phyloP scores from a whole-genome alignment of 768 basidiomycete species.

The Suillus sp. region DNA sequence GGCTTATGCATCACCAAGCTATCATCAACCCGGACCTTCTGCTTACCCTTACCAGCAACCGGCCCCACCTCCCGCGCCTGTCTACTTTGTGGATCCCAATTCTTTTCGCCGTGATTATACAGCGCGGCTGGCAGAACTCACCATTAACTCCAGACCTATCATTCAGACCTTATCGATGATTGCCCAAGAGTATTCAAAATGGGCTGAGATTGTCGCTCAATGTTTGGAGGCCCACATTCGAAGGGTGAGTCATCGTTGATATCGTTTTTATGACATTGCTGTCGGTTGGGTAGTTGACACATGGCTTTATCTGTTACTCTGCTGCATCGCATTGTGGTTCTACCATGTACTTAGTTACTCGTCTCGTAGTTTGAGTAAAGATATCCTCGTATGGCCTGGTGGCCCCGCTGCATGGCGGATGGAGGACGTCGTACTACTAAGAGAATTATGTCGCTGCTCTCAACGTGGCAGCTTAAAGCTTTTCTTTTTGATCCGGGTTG shows the following conservation, averaged over 20 bases:
- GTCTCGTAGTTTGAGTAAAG: constrained; percentile 46
- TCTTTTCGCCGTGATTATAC: constrained; percentile 80
- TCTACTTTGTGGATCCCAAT: constrained; percentile 61
- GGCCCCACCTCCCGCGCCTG: constrained; percentile 42
- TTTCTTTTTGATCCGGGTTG: constrained; percentile 35
- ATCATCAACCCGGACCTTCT: constrained; percentile 45
- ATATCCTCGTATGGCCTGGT: constrained; percentile 36
- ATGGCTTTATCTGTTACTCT: constrained; percentile 26
- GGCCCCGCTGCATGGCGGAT: constrained; percentile 39
- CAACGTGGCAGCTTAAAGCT: constrained; percentile 28
- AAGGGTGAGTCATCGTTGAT: constrained; percentile 66
- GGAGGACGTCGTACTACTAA: constrained; percentile 40
- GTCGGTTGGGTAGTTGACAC: constrained; percentile 31
- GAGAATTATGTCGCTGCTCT: constrained; percentile 35
- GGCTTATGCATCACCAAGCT: constrained; percentile 50
- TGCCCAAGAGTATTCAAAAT: constrained; percentile 83
- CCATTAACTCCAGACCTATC: constrained; percentile 92
- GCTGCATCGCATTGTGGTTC: constrained; percentile 30
- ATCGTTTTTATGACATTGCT: constrained; percentile 24
- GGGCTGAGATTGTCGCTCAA: constrained; percentile 76
- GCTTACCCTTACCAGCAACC: constrained; percentile 52
- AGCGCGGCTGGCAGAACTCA: constrained; percentile 74
- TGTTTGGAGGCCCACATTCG: constrained; percentile 85
- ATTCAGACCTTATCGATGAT: constrained; percentile 92
- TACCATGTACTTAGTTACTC: constrained; percentile 48